phyloP scores from a whole-genome alignment of 2,329 filamentous ascomycete genomes.

The Cadophora gregata region DNA sequence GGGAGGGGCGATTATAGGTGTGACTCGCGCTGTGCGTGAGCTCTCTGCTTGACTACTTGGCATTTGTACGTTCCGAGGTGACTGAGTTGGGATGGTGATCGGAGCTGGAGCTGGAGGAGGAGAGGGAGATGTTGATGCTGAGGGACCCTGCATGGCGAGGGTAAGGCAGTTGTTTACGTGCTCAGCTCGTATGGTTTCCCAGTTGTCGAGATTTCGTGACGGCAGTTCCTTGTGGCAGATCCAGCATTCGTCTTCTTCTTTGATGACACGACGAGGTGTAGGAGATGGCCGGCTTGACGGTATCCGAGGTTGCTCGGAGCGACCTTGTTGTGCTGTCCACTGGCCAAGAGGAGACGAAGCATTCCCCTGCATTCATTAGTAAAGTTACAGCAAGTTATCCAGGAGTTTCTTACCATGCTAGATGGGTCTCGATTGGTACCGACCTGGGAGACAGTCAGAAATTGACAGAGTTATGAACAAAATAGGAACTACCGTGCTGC shows the following conservation, averaged over 20 bases:
- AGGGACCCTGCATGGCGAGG: slow-evolving; percentile 17
- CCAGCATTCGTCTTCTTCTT: slow-evolving; percentile 81
- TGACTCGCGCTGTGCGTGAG: neutral
- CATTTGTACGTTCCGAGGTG: neutral
- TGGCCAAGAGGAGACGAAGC: neutral
- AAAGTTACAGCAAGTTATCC: neutral
- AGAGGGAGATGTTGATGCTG: slow-evolving; percentile 25
- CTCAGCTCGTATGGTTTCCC: slow-evolving; percentile 59
- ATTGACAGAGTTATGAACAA: neutral
- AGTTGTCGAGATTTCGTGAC: slow-evolving; percentile 58
- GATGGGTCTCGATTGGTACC: slow-evolving; percentile 11
- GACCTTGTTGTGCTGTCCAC: neutral
- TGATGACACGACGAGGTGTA: slow-evolving; percentile 49
- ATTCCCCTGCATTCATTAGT: neutral
- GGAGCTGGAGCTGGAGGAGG: slow-evolving; percentile 21
- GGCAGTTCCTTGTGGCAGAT: slow-evolving; percentile 77
- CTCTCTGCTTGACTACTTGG: neutral
- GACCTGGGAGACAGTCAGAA: slow-evolving; percentile 19
- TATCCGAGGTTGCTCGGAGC: slow-evolving; percentile 5
- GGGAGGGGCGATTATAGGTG: slow-evolving; percentile 3
- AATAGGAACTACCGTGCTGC: slow-evolving; percentile 37
- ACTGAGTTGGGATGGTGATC: neutral
- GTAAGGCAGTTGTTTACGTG: slow-evolving; percentile 65
- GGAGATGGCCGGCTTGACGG: slow-evolving; percentile 19
- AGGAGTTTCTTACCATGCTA: slow-evolving; percentile 4